Evolutionary conservation across 2,329 filamentous ascomycete species (phyloP), one percentile per base, ranked within the genome.

Genomic region (Xylariales sp.): DNA sequence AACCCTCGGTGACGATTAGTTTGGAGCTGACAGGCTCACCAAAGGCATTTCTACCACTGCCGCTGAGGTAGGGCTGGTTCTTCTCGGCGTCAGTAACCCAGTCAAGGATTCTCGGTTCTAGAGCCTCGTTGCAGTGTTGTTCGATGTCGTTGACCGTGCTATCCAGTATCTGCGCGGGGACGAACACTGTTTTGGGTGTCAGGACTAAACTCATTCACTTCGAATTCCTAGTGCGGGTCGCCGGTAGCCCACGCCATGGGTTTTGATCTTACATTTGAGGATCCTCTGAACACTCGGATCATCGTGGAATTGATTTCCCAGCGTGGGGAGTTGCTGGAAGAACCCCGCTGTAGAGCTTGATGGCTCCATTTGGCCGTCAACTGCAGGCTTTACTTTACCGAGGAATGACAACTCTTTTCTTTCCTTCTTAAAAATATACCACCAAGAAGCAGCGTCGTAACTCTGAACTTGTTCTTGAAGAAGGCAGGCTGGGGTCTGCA

Each of bases 1-100:
- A 88, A 19, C 85, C 83, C 45, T 82, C 72, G 1, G 74, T 71
- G 0, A 81, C 82, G 24, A 84, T 67, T 2, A 88, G 62, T 23
- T 78, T 70, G 32, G 76, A 74, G 6, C 63, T 72, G 34, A 45
- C 40, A 8, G 73, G 73, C 35, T 68, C 66, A 1, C 83, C 81
- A 54, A 85, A 85, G 0, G 74, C 73, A 50, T 81, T 74, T 10
- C 77, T 67, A 2, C 76, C 72, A 29, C 69, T 69, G 4, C 72
- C 72, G 32, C 62, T 65, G 6, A 86, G 58, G 21, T 78, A 76
- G 0, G 82, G 81, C 30, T 75, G 71, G 45, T 84, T 81, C 29
- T 64, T 69, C 56, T 88, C 83, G 1, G 83, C 76, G 53, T 87
- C 78, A 0, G 74, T 73, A 14, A 83, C 57, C 60, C 69, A 76